phyloP scores from a whole-genome alignment of 768 basidiomycete genomes.

The Boletellus emodensis region DNA sequence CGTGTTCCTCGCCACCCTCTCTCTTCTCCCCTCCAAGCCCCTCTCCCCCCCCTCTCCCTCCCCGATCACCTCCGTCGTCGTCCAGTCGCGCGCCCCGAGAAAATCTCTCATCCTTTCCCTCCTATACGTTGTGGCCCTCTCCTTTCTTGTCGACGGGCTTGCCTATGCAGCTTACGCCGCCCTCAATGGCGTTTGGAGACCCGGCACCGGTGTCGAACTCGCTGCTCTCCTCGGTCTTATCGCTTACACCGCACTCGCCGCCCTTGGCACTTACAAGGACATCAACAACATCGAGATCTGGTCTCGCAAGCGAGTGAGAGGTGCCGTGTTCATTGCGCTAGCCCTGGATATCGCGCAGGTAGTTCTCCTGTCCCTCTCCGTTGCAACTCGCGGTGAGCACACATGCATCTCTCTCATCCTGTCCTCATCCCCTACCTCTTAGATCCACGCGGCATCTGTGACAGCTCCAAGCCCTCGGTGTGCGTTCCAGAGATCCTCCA shows the following conservation, averaged over 20 bases:
- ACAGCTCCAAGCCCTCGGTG: conserved; percentile 19
- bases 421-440: not conserved
- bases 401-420: not conserved
- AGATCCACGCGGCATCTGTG: conserved; percentile 21
- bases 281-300: conserved; percentile 66
- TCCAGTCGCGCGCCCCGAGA: conserved; percentile 69
- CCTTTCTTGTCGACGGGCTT: conserved; percentile 75
- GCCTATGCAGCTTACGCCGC: conserved; percentile 64
- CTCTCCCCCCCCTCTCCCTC: conserved; percentile 43
- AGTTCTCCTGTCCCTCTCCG: conserved; percentile 45
- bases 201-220: conserved; percentile 58
- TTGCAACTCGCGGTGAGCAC: conserved; percentile 35
- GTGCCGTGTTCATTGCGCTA: conserved; percentile 50
- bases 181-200: conserved; percentile 62
- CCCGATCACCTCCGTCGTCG: conserved; percentile 74
- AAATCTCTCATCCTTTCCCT: conserved; percentile 68
- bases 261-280: conserved; percentile 78
- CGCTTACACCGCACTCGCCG: conserved; percentile 69
- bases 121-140: conserved; percentile 64
- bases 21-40: conserved; percentile 51
- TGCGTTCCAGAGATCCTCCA: conserved; percentile 42
- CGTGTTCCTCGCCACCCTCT: conserved; percentile 57
- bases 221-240: conserved; percentile 64
- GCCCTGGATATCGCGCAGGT: conserved; percentile 58
- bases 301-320: conserved; percentile 55